Conservation (phyloP, 495 filamentous ascomycete species). For the Podospora pseudocomata region DNA sequence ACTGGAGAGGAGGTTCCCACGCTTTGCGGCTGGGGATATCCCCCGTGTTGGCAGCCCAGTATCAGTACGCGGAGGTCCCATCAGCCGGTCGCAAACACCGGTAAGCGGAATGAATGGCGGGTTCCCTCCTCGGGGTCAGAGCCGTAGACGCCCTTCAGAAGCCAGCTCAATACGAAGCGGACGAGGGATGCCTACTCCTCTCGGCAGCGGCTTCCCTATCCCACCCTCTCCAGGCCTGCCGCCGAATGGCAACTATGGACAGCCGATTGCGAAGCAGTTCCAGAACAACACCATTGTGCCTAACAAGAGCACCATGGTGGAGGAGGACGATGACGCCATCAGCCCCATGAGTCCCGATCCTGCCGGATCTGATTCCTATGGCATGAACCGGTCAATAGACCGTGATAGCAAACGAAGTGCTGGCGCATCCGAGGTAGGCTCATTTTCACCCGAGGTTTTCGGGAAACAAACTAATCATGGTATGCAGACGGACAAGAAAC, state of each 20-base stretch:
- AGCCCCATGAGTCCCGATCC: conserved; percentile 36
- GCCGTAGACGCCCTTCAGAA: conserved; percentile 50
- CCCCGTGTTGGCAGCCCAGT: conserved; percentile 67
- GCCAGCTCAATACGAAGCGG: conserved; percentile 49
- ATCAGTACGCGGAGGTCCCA: conserved; percentile 48
- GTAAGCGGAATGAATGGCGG: conserved; percentile 47
- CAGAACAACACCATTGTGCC: conserved; percentile 95
- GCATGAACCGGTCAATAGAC: conserved; percentile 50
- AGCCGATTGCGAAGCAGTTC: conserved; percentile 80
- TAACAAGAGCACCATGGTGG: conserved; percentile 97
- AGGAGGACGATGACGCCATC: conserved; percentile 77
- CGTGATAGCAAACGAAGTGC: conserved; percentile 56
- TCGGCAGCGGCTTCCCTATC: conserved; percentile 43
- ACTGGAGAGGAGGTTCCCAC: conserved; percentile 83
- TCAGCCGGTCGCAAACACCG: conserved; percentile 55
- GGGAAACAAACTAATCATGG: conserved; percentile 7
- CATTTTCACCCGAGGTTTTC: not conserved
- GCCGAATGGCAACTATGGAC: conserved; percentile 40
- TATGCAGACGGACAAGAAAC: conserved; percentile 60
- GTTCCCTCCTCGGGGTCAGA: conserved; percentile 42
- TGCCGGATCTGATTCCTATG: conserved; percentile 63
- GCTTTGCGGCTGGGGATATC: conserved; percentile 65
- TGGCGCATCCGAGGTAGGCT: conserved; percentile 51
- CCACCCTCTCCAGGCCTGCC: conserved; percentile 41
- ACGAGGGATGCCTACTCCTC: conserved; percentile 27